Evolutionary conservation across 2,329 filamentous ascomycete species (phyloP).

Genomic region (Aspergillus sp.): DNA sequence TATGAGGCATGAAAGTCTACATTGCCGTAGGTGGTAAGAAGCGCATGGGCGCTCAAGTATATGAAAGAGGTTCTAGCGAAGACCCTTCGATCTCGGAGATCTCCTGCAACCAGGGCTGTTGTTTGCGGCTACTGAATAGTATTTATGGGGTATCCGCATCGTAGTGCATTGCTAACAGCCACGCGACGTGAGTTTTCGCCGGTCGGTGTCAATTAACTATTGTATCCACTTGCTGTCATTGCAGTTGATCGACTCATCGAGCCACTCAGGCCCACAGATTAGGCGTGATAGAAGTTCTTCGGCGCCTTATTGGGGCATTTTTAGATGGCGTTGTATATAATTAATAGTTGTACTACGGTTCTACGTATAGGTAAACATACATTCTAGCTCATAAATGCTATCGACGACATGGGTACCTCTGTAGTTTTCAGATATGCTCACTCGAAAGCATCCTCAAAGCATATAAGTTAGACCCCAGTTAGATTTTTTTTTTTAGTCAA

Average conservation of each 20-base stretch:
- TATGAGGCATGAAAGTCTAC: slow-evolving; percentile 8
- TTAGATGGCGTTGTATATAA: too few species aligned
- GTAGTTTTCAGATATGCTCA: too few species aligned
- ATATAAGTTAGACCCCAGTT: background rate
- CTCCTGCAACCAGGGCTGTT: background rate
- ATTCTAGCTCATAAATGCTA: too few species aligned
- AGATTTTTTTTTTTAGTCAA: background rate
- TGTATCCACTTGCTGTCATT: slow-evolving; percentile 14
- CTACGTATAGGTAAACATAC: too few species aligned
- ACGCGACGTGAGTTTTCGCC: background rate
- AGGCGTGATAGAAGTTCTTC: background rate
- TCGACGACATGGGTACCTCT: too few species aligned
- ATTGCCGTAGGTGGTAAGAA: background rate
- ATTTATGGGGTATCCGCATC: background rate
- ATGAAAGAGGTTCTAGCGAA: background rate
- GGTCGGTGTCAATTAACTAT: background rate
- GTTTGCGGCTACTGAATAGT: background rate
- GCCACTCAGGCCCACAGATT: background rate
- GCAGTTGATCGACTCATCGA: background rate
- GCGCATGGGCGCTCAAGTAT: background rate
- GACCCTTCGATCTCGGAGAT: background rate
- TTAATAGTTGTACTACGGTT: too few species aligned
- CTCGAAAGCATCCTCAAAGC: too few species aligned
- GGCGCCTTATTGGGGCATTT: too few species aligned
- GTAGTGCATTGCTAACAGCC: slow-evolving; percentile 6